phyloP scores from a whole-genome alignment of 768 basidiomycete species.

The Rhodotorula graminis region DNA sequence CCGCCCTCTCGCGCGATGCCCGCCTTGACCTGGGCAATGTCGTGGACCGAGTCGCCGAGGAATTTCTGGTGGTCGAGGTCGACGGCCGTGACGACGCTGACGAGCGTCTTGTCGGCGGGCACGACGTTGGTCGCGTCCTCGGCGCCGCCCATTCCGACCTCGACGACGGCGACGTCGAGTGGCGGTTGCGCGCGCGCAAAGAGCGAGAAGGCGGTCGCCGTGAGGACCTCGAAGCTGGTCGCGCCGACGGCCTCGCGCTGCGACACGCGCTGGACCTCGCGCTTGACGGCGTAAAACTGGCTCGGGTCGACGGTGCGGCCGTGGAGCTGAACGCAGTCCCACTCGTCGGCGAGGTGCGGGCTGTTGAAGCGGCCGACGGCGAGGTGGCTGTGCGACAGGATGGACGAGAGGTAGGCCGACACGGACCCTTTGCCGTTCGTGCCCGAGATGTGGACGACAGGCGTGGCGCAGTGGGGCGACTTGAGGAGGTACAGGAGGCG shows the following conservation, averaged over 20 bases:
- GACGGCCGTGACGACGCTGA: constrained; percentile 77
- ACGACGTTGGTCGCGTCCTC: constrained; percentile 91
- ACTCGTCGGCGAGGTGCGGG: constrained; percentile 74
- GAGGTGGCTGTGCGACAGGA: constrained; percentile 58
- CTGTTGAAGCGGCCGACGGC: constrained; percentile 80
- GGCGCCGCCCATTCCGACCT: constrained; percentile 92
- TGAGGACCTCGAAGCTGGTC: constrained; percentile 78
- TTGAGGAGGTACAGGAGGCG: constrained; percentile 51
- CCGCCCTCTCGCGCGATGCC: constrained; percentile 63
- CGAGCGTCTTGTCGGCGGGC: constrained; percentile 61
- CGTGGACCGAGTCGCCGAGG: constrained; percentile 67
- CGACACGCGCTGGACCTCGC: constrained; percentile 55
- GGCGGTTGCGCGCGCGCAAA: constrained; percentile 57
- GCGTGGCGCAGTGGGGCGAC: constrained; percentile 62
- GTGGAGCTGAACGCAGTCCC: constrained; percentile 71
- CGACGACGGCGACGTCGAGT: constrained; percentile 75
- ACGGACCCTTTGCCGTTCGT: constrained; percentile 98
- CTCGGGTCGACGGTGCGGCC: constrained; percentile 53
- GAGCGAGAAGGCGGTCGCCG: constrained; percentile 68
- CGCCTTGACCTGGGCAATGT: constrained; percentile 77
- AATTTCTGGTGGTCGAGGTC: constrained; percentile 92
- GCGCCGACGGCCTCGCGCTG: constrained; percentile 50
- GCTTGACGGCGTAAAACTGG: constrained; percentile 52
- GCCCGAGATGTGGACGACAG: constrained; percentile 84
- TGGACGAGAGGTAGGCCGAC: constrained; percentile 72